Conservation (phyloP, 2,329 filamentous ascomycete species). For the Aspergillus tubingensis region DNA sequence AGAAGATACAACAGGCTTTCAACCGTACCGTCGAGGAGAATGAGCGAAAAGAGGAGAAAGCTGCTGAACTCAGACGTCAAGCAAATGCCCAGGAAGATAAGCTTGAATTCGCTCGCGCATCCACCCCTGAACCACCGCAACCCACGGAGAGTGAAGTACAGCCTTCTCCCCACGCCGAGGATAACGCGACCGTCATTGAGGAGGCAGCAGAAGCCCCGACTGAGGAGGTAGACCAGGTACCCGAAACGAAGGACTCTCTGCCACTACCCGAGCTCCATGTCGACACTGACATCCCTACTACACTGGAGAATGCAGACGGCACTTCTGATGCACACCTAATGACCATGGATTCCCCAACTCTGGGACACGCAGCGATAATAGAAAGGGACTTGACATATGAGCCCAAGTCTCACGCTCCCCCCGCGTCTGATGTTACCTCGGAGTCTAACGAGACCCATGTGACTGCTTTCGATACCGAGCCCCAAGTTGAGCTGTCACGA, state of each 20-base stretch:
- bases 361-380: conserved; percentile 34
- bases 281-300: conserved; percentile 24
- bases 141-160: conserved; percentile 12
- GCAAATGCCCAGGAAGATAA: conserved; percentile 50
- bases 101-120: conserved; percentile 43
- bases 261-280: conserved; percentile 29
- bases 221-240: conserved; percentile 14
- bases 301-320: conserved; percentile 10
- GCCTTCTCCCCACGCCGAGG: conserved; percentile 14
- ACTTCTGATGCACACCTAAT: conserved; percentile 20
- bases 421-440: conserved; percentile 55
- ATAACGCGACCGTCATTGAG: conserved; percentile 29
- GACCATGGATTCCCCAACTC: conserved; percentile 47
- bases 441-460: conserved; percentile 64
- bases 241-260: conserved; percentile 9
- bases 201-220: conserved; percentile 17
- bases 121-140: conserved; percentile 26
- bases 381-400: conserved; percentile 13
- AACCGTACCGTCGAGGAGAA: conserved; percentile 78
- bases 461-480: conserved; percentile 67
- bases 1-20: conserved; percentile 81
- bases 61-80: conserved; percentile 52
- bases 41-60: conserved; percentile 57
- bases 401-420: conserved; percentile 13
- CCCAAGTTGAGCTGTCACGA: conserved; percentile 60